Base-by-base conservation (phyloP, 2,329 filamentous ascomycete species). In the Blastomyces percursus region DNA sequence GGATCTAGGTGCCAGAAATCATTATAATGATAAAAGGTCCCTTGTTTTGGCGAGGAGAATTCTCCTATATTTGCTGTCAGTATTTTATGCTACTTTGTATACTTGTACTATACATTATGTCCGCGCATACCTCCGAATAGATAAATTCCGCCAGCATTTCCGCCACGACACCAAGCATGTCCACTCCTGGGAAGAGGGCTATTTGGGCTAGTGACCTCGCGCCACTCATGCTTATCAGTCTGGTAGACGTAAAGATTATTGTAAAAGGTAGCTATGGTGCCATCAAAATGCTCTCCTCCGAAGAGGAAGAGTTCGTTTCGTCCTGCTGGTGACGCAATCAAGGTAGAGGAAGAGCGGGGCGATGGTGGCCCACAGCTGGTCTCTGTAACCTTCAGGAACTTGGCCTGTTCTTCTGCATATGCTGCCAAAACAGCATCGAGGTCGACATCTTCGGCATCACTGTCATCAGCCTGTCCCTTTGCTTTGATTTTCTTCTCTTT, bases 11-110 rank as follows among this genome's bases (percentile, higher is more conserved):
- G 83, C 93, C 94, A 99, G 74, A 99, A 97, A 77, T 97, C 94
- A 71, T 96, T 96, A 78, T 99, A 99, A 76, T 99, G 94, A 75
- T 99, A 96, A 71, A 99, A 99, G 0, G 93, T 97, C 3, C 94
- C 94, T 76, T 97, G 94, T 73, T 96, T 97, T 1, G 94, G 94
- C 35, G 88, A 93, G 63, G 90, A 95, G 75, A 99, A 99, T 76
- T 99, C 94, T 65, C 93, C 76, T 77, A 62, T 63, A 59, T 59
- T 24, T 40, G 27, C 42, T 8, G 46, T 58, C 21, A 61, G 42
- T 30, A 59, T 46, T 46, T 46, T 27, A 35, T 38, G 16, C 56
- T 59, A 24, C 12, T 7, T 57, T 40, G 32, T 12, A 44, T 44
- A 16, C n/a, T 16, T 54, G 42, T 14, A 48, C n/a, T 30, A n/a